These are phyloP conservation scores for Psidium guajava DNA, from an alignment of 345 rosid genomes.

Conservation along the genomic window DNA sequence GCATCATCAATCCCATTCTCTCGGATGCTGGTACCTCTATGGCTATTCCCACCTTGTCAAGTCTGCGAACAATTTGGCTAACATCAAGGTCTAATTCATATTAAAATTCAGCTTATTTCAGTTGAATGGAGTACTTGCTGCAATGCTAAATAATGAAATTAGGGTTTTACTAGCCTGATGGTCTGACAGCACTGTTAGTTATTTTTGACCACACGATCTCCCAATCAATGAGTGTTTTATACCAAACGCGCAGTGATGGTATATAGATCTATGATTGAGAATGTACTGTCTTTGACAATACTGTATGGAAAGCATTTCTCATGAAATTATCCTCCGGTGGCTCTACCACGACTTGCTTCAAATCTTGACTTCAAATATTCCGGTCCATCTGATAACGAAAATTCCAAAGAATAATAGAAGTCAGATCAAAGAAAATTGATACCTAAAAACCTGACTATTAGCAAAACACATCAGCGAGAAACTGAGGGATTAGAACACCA, in stretches of 20 bases:
- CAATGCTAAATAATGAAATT: background rate
- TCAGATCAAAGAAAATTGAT: background rate
- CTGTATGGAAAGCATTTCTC: too few species aligned
- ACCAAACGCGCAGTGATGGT: too few species aligned
- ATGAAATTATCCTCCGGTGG: background rate
- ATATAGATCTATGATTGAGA: too few species aligned
- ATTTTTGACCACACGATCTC: too few species aligned
- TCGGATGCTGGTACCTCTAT: too few species aligned
- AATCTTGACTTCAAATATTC: background rate
- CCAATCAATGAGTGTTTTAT: too few species aligned
- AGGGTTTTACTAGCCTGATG: background rate
- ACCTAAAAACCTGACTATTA: background rate
- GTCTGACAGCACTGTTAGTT: too few species aligned
- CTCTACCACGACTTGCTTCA: background rate
- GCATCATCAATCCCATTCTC: too few species aligned
- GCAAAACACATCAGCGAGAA: too few species aligned
- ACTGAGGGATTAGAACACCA: background rate
- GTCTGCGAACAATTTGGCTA: conserved; percentile 28
- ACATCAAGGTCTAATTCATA: background rate
- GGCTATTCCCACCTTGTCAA: conserved; percentile 4
- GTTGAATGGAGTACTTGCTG: background rate
- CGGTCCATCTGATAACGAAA: background rate
- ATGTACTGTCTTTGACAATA: too few species aligned
- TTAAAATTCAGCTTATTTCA: background rate
- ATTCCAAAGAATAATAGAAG: background rate